Evolutionary conservation across 768 basidiomycete species (phyloP).

Genomic region (Serendipita sp.): DNA sequence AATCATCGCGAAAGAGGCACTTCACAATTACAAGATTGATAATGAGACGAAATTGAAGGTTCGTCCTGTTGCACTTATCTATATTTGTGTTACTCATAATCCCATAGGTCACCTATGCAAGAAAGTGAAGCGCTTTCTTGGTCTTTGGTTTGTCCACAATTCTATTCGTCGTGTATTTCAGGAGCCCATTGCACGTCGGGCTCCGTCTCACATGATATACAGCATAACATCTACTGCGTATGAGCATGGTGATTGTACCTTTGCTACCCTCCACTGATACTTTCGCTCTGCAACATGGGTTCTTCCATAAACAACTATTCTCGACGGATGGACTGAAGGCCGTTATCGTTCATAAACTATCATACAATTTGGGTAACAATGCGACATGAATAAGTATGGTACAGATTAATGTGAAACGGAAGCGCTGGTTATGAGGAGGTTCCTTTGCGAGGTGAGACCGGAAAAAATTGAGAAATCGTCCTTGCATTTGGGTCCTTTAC

Average conservation of each 20-base stretch:
- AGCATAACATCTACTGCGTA: too few species aligned
- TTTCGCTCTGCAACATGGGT: too few species aligned
- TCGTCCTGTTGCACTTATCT: constrained; percentile 11
- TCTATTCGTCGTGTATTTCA: not conserved
- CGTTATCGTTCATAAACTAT: too few species aligned
- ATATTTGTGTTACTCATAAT: constrained; percentile 6
- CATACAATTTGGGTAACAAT: too few species aligned
- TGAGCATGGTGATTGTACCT: too few species aligned
- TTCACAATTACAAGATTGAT: constrained; percentile 96
- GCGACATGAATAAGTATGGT: too few species aligned
- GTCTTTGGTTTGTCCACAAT: not conserved
- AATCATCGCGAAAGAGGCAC: constrained; percentile 80
- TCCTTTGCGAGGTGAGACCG: not conserved
- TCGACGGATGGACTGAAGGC: too few species aligned
- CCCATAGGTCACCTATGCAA: constrained; percentile 49
- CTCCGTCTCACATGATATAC: not conserved
- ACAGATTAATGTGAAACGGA: too few species aligned
- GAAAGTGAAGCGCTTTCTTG: constrained; percentile 31
- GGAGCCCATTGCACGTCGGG: constrained; percentile 4
- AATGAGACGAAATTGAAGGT: constrained; percentile 99
- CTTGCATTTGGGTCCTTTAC: not conserved
- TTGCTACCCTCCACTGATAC: too few species aligned
- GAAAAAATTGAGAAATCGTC: not conserved
- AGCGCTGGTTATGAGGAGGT: too few species aligned
- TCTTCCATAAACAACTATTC: too few species aligned